A percentile compares a stretch with the other conserved stretches of the same genome.
Conservation (phyloP, 805 yeast genomes). For the Wickerhamiella allomyrinae region DNA sequence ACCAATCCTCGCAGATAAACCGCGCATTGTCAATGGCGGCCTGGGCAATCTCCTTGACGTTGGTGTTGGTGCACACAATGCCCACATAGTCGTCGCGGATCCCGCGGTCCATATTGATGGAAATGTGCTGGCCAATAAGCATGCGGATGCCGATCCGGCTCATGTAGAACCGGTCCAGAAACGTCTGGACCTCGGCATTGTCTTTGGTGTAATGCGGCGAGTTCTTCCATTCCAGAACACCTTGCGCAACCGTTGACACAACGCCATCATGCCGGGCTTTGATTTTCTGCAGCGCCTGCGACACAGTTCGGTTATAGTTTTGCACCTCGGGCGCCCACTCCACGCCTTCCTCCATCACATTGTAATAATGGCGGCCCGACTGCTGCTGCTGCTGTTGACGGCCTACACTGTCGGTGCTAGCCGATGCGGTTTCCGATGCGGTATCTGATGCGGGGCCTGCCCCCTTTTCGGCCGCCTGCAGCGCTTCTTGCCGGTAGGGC, state of each 20-base stretch:
- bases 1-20: slow-evolving; percentile 82
- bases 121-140: slow-evolving; percentile 90
- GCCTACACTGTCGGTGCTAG: too few relatives aligned
- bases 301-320: slow-evolving; percentile 53
- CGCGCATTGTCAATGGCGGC: slow-evolving; percentile 86
- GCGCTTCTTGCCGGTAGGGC: slow-evolving; percentile 3
- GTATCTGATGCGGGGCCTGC: neutral
- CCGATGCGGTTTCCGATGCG: neutral
- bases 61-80: slow-evolving; percentile 73
- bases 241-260: slow-evolving; percentile 82
- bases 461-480: neutral
- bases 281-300: slow-evolving; percentile 51
- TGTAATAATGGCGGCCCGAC: slow-evolving; percentile 32
- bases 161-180: slow-evolving; percentile 78
- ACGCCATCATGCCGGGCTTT: slow-evolving; percentile 85
- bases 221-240: slow-evolving; percentile 80
- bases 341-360: slow-evolving; percentile 37
- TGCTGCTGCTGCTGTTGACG: too few relatives aligned
- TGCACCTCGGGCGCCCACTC: slow-evolving; percentile 64
- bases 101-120: slow-evolving; percentile 55
- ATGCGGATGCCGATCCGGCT: slow-evolving; percentile 83
- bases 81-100: slow-evolving; percentile 61
- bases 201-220: slow-evolving; percentile 34
- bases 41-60: slow-evolving; percentile 66
- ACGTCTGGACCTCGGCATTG: slow-evolving; percentile 62